Conservation (phyloP, 495 filamentous ascomycete species). For the Penicillium psychrofluorescens region DNA sequence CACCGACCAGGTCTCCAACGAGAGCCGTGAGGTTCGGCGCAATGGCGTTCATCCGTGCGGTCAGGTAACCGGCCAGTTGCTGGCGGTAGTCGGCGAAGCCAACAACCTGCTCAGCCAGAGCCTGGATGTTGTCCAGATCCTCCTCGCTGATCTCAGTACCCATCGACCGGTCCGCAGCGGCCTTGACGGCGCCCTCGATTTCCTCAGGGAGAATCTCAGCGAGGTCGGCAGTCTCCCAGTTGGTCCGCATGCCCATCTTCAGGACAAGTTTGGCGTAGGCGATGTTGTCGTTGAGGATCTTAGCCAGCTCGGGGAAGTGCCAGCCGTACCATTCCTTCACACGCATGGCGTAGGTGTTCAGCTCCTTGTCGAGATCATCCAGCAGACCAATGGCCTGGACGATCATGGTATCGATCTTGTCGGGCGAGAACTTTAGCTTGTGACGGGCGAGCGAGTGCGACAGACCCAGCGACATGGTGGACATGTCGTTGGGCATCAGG, state of each 20-base stretch:
- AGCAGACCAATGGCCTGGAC: conserved; percentile 91
- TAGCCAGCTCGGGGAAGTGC: conserved; percentile 97
- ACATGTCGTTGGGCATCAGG: conserved; percentile 73
- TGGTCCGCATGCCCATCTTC: conserved; percentile 78
- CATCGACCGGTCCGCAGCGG: conserved; percentile 94
- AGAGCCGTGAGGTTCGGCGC: conserved; percentile 93
- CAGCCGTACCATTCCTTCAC: conserved; percentile 99
- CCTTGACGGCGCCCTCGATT: conserved; percentile 85
- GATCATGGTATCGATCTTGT: conserved; percentile 99
- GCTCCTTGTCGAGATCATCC: conserved; percentile 96
- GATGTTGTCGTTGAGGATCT: conserved; percentile 95
- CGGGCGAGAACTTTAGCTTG: conserved; percentile 96
- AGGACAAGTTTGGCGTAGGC: conserved; percentile 85
- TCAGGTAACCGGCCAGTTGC: conserved; percentile 81
- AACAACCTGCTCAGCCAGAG: conserved; percentile 89
- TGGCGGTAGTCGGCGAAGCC: conserved; percentile 81
- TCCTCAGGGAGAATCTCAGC: conserved; percentile 93
- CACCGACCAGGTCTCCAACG: conserved; percentile 90
- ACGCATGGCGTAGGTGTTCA: conserved; percentile 97
- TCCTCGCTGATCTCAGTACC: conserved; percentile 89
- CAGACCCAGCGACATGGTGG: conserved; percentile 89
- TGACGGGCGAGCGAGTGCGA: conserved; percentile 97
- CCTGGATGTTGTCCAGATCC: conserved; percentile 84
- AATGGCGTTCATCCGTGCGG: conserved; percentile 92
- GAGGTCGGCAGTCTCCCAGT: conserved; percentile 69